Base-by-base conservation (phyloP, 176 grass and related monocot genomes). In the Oryza meridionalis region DNA sequence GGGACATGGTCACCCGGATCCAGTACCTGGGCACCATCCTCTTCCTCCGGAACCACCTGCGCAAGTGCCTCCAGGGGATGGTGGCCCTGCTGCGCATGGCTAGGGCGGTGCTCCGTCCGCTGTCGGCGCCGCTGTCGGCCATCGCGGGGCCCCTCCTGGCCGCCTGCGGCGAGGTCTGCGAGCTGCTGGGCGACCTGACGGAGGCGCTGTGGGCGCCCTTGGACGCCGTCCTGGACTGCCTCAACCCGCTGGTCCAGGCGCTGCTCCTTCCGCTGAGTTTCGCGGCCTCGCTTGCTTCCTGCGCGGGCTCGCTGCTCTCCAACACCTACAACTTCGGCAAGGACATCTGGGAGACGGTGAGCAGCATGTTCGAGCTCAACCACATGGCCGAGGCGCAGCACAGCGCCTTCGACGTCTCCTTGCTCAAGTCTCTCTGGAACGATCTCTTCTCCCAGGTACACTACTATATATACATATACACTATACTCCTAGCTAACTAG, bases 11-110 rank as follows among this genome's bases (percentile, higher is more conserved):
- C 44, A 88, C 92, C 5, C 67, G 95, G 51, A 89, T 97, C 61
- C 88, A 92, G 35, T 97, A 97, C 77, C 86, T 97, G 62, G 95
- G 95, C 25, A 97, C 95, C 43, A 97, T 97, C 75, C 84, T 94
- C 79, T 93, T 97, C 81, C 87, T 97, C 40, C 90, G 86, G 46
- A 97, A 97, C 82, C 38, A 40, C 7, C 38, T 94, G 10, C 86
- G 88, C 29, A 84, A 82, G 49, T 89, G 76, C 24, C 19, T 93
- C 2, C 69, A 81, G 71, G 89, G 88, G 46, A 26, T 94, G 12
- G 9, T 92, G 1, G 33, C 84, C 66, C 64, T 93, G 43, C 61
- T 89, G 4, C 75, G 72, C 0, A 42, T 88, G 45, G 63, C 81
- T 1, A 64, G 73, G 24, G 55, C 84, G 0, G 24, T 91, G 42